A percentile compares a stretch with the other conserved stretches of the same genome.
These are phyloP conservation scores for Sporothrix curviconia DNA, from an alignment of 2,329 filamentous ascomycete species.

Conservation along the genomic window DNA sequence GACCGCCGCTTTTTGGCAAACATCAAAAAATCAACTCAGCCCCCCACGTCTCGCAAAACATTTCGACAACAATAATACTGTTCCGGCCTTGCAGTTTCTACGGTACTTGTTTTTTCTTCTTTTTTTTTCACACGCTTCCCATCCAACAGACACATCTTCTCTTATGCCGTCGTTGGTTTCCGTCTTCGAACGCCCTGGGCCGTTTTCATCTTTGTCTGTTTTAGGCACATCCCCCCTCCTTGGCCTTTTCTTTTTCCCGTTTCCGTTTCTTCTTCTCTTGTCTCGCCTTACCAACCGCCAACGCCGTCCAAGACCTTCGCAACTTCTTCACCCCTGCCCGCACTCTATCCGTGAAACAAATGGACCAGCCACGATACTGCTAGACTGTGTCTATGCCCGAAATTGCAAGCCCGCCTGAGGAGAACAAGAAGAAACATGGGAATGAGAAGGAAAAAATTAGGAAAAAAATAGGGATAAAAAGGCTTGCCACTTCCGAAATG, in stretches of 20 bases:
- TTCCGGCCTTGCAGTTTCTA: neutral
- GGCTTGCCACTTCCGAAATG: constrained; percentile 21
- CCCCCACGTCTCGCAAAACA: too few relatives aligned
- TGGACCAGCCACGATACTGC: too few relatives aligned
- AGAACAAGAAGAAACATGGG: too few relatives aligned
- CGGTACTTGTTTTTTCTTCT: neutral
- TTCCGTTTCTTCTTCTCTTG: neutral
- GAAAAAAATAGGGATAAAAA: neutral
- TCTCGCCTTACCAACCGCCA: neutral
- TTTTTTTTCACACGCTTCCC: neutral
- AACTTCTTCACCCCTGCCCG: too few relatives aligned
- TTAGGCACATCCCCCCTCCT: neutral
- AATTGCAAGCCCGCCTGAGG: too few relatives aligned
- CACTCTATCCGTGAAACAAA: too few relatives aligned
- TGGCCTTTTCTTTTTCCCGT: neutral
- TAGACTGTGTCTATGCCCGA: too few relatives aligned
- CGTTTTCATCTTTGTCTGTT: neutral
- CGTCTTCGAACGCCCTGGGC: too few relatives aligned
- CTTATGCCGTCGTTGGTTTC: neutral
- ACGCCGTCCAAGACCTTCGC: too few relatives aligned
- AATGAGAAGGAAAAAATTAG: neutral
- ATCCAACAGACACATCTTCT: neutral
- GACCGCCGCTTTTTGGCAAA: too few relatives aligned
- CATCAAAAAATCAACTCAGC: too few relatives aligned
- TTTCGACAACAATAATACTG: neutral